phyloP scores from a whole-genome alignment of 805 yeast species.

The Teunomyces atbi region DNA sequence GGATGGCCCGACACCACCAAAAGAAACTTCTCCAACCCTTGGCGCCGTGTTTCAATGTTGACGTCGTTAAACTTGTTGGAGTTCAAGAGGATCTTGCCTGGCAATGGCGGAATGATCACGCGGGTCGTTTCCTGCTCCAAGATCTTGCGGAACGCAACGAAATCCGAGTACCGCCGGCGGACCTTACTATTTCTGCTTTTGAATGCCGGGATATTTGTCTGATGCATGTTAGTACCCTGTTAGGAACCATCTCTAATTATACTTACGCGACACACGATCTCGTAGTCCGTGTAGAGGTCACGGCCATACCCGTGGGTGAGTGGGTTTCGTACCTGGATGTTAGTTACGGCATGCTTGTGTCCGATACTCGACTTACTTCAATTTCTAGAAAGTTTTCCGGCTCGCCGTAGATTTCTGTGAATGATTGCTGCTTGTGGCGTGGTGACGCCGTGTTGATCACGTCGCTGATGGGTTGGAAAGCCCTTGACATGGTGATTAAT shows the following conservation, averaged over 20 bases:
- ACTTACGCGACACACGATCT: slow-evolving; percentile 67
- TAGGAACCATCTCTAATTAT: background rate
- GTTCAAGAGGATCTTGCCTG: slow-evolving; percentile 77
- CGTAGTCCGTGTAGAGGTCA: slow-evolving; percentile 87
- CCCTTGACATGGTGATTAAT: slow-evolving; percentile 27
- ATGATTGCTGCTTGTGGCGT: slow-evolving; percentile 55
- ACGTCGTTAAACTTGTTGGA: slow-evolving; percentile 75
- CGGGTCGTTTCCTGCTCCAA: slow-evolving; percentile 73
- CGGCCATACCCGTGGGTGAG: slow-evolving; percentile 67
- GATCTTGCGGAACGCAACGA: slow-evolving; percentile 73
- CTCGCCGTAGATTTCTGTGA: slow-evolving; percentile 84
- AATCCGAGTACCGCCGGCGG: slow-evolving; percentile 86
- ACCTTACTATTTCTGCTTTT: slow-evolving; percentile 61
- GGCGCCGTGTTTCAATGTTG: slow-evolving; percentile 77
- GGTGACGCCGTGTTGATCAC: slow-evolving; percentile 30
- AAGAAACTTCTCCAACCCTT: slow-evolving; percentile 80
- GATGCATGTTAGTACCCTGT: slow-evolving; percentile 12
- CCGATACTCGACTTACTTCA: slow-evolving; percentile 38
- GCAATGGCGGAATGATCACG: slow-evolving; percentile 82
- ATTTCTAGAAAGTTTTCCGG: slow-evolving; percentile 94
- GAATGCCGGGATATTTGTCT: slow-evolving; percentile 88
- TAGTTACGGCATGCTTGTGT: background rate
- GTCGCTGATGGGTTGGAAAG: slow-evolving; percentile 45
- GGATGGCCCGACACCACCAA: slow-evolving; percentile 89
- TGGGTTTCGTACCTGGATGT: slow-evolving; percentile 52